A percentile compares a stretch with the other conserved stretches of the same genome.
Conservation (phyloP, 208 protist species). For the Wallacemonas sp. region DNA sequence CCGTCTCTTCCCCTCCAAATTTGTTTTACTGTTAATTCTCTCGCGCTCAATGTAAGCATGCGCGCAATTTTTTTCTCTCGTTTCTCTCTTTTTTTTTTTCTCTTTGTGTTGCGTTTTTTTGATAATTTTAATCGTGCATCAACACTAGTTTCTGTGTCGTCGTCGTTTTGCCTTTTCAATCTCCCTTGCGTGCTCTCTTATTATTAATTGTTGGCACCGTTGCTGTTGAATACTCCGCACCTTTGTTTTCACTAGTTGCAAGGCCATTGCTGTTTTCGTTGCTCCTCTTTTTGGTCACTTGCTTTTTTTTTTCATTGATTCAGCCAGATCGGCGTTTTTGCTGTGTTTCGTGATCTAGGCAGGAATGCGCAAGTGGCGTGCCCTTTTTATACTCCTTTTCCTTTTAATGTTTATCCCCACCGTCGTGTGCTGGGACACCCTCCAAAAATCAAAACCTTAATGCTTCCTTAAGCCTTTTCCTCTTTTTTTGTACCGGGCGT, state of each 20-base stretch:
- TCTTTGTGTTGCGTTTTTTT: not conserved
- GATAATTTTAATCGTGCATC: too few species aligned
- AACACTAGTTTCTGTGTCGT: not conserved
- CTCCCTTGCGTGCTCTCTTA: not conserved
- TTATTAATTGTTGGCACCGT: not conserved
- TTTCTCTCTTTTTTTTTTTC: slow-evolving; percentile 16
- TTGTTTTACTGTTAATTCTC: not conserved
- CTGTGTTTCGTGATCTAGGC: too few species aligned
- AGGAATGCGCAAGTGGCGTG: too few species aligned
- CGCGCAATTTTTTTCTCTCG: not conserved
- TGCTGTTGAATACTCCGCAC: not conserved
- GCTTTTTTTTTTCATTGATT: slow-evolving; percentile 19
- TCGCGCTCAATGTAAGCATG: not conserved
- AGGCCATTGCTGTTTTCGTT: not conserved
- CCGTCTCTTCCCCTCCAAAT: not conserved
- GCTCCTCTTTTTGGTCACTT: not conserved
- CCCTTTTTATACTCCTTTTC: too few species aligned
- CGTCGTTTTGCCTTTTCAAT: not conserved
- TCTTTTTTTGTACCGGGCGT: slow-evolving; percentile 7
- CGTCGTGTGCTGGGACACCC: too few species aligned
- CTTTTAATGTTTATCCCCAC: too few species aligned
- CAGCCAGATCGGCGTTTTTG: too few species aligned
- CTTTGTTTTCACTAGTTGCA: not conserved
- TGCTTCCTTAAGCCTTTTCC: too few species aligned
- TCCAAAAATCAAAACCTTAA: too few species aligned